Evolutionary conservation across 2,329 filamentous ascomycete species (phyloP), one percentile per base, ranked within the genome.

Genomic region (Colletotrichum sp.): DNA sequence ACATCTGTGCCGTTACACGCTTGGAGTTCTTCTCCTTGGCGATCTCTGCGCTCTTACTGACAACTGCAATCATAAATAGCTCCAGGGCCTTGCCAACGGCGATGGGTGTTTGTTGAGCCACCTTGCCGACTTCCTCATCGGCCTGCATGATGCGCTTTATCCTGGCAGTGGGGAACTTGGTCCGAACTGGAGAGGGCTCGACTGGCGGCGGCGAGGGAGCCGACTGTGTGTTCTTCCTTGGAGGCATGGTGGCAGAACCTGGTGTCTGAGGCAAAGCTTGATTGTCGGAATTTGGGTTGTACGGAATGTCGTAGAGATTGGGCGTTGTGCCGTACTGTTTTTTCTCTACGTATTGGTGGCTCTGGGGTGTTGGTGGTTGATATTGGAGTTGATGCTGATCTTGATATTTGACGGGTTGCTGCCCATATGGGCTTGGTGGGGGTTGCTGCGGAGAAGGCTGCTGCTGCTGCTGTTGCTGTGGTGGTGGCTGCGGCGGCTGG

Each of bases 131-230:
- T 84, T 99, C 97, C 83, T 99, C 97, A 82, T 99, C 97, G 13
- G 96, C 96, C 86, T 99, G 97, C 97, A 99, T 99, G 81, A 99
- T 99, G 68, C 97, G 93, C 89, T 99, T 99, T 88, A 99, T 99
- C 77, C 97, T 92, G 16, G 97, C 97, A 36, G 98, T 98, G 2
- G 97, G 97, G 82, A 99, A 99, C 82, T 98, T 98, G 39, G 96
- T 99, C 85, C 92, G 95, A 80, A 99, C 95, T 59, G 95, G 90
- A 85, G 86, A 98, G 86, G 84, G 91, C 84, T 86, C 92, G 80
- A 91, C 86, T 59, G 84, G 83, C 34, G 85, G 83, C 71, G 85
- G 82, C 75, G 79, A 82, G 57, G 81, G 85, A 55, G 81, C 84
- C 78, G 81, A 84, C 80, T 74, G 84, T 77, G 84, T 82, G 73